Evolutionary conservation across 2,329 filamentous ascomycete genomes (phyloP), one percentile per base, ranked within the genome.

Genomic region (Bertia moriformis): DNA sequence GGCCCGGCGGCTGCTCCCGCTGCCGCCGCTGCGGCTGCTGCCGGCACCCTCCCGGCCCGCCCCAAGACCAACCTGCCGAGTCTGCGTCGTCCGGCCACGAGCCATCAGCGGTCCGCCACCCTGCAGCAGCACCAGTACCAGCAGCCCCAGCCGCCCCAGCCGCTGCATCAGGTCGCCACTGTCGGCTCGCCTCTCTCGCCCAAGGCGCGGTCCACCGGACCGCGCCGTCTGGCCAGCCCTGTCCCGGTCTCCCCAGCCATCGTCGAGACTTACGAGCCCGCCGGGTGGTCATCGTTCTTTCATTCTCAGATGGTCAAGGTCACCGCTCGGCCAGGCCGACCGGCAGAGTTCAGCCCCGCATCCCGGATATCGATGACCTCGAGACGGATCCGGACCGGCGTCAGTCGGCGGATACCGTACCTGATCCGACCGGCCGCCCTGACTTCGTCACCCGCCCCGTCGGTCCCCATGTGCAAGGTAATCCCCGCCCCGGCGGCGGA

Each of bases 51-150:
- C n/a, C n/a, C n/a, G 42, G 65, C 63, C 42, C 63, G 67, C 44
- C 66, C 76, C 20, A 73, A 62, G 45, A 70, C 76, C 37, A 73
- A 80, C 49, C 63, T 82, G 44, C 70, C 71, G n/a, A n/a, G n/a
- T 17, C 67, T 88, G 42, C 74, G 79, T 42, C 67, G 83, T 48
- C 83, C 83, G 39, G 81, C 81, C 36, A 88, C 83, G 14, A 87
- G 83, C 54, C 82, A 87, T 51, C 81, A 88, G 53, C 69, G 83
- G 48, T 82, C 79, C 36, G 76, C 74, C 22, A 84, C 79, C 1
- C 60, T 85, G 19, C 74, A 83, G 47, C 69, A 76, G 43, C 54
- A 62, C 19, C 55, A 60, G 39, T n/a, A n/a, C n/a, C n/a, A 38
- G 44, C 29, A 37, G 40, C 22, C 40, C 46, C 19, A 22, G 46